phyloP scores from a whole-genome alignment of 768 basidiomycete species.

The Termitomyces sp. region DNA sequence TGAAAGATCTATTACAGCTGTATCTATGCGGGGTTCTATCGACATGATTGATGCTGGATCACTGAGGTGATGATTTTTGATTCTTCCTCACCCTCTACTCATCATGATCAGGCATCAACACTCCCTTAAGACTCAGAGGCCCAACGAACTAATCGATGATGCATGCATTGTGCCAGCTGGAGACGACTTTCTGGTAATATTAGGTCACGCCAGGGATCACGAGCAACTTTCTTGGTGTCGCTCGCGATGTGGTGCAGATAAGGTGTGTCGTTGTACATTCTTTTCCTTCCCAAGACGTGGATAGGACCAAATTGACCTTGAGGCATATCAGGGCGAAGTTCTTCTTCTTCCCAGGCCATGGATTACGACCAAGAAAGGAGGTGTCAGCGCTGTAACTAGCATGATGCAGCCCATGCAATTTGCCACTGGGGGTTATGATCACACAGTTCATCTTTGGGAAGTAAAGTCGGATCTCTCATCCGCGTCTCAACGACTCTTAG shows the following conservation, averaged over 20 bases:
- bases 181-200: constrained; percentile 23
- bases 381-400: constrained; percentile 39
- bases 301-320: not conserved
- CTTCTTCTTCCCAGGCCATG: constrained; percentile 22
- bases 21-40: constrained; percentile 38
- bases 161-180: constrained; percentile 32
- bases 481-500: constrained; percentile 26
- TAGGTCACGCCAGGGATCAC: constrained; percentile 36
- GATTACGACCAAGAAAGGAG: constrained; percentile 33
- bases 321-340: constrained; percentile 1
- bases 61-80: constrained; percentile 16
- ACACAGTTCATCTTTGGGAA: constrained; percentile 45
- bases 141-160: constrained; percentile 36
- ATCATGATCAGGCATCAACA: constrained; percentile 14
- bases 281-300: too few species aligned
- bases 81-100: not conserved
- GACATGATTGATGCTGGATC: constrained; percentile 23
- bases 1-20: constrained; percentile 16
- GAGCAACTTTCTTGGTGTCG: constrained; percentile 26
- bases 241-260: constrained; percentile 12
- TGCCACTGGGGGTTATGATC: constrained; percentile 49
- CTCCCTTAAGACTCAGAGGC: constrained; percentile 11
- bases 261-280: constrained; percentile 17
- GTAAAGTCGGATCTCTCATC: constrained; percentile 28
- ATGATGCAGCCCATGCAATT: constrained; percentile 39